Percentiles rank a stretch among this genome's conserved stretches.
Conservation (phyloP, 78 protist species). For the Cyanophora paradoxa region DNA sequence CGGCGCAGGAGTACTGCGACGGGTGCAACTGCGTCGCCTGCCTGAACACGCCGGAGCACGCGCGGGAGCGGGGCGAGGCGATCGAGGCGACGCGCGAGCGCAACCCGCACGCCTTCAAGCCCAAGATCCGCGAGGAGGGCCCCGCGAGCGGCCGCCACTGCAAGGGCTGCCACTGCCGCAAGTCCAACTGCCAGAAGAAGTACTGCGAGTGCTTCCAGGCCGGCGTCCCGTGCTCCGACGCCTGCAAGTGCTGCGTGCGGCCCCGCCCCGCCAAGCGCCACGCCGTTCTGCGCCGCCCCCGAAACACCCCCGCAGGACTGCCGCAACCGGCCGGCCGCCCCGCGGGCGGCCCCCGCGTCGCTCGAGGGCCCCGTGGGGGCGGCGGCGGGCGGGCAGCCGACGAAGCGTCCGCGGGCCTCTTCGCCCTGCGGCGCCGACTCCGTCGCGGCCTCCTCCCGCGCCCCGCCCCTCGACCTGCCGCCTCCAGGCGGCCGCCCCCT, state of each 20-base stretch:
- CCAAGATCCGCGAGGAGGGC: conserved; percentile 28
- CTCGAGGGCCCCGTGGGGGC: too few relatives aligned
- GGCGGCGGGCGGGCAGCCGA: too few relatives aligned
- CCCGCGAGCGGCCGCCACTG: conserved; percentile 23
- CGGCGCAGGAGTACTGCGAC: conserved; percentile 29
- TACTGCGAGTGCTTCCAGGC: conserved; percentile 76
- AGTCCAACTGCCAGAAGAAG: conserved; percentile 48
- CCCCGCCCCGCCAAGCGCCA: too few relatives aligned
- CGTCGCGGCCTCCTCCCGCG: too few relatives aligned
- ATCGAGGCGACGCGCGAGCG: conserved; percentile 33
- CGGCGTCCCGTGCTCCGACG: conserved; percentile 43
- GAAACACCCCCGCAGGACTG: too few relatives aligned
- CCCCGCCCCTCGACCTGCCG: too few relatives aligned
- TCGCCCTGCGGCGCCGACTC: too few relatives aligned
- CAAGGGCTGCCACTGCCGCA: conserved; percentile 64
- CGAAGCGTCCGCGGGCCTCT: too few relatives aligned
- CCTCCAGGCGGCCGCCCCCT: too few relatives aligned
- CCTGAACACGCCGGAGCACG: conserved; percentile 40
- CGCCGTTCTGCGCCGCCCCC: too few relatives aligned
- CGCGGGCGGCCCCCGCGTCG: too few relatives aligned
- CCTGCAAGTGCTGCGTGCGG: conserved; percentile 58
- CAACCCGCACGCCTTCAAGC: conserved; percentile 59
- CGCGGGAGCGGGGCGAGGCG: conserved; percentile 36
- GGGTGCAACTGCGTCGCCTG: conserved; percentile 51
- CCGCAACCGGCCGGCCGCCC: too few relatives aligned